These are phyloP conservation scores for Cardamine chenopodiifolia DNA, from an alignment of 345 rosid species.

Conservation along the genomic window DNA sequence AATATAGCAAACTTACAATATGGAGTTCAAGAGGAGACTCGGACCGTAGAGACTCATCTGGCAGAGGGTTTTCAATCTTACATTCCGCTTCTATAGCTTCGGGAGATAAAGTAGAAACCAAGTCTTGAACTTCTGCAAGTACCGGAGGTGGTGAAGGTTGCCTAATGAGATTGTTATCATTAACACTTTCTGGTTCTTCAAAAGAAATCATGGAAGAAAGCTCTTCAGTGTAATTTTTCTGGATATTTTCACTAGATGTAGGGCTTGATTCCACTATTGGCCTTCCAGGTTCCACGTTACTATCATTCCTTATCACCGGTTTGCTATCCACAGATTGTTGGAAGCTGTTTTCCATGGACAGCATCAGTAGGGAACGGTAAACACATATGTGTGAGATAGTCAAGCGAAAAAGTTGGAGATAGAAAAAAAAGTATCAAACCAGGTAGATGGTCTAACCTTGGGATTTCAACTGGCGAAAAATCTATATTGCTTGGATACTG, in stretches of 20 bases:
- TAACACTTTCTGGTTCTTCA: slow-evolving; percentile 63
- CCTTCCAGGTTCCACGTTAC: slow-evolving; percentile 50
- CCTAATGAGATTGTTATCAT: slow-evolving; percentile 53
- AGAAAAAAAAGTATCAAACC: neutral
- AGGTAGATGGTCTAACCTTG: slow-evolving; percentile 59
- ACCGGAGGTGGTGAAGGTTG: slow-evolving; percentile 97
- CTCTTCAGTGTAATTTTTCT: slow-evolving; percentile 53
- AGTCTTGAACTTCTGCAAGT: slow-evolving; percentile 89
- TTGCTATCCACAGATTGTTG: slow-evolving; percentile 48
- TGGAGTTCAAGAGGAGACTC: slow-evolving; percentile 89
- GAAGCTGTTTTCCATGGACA: slow-evolving; percentile 50
- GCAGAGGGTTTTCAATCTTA: slow-evolving; percentile 55
- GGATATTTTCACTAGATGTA: slow-evolving; percentile 38
- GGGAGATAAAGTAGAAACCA: slow-evolving; percentile 56
- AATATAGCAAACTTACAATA: slow-evolving; percentile 61
- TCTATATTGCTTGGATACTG: slow-evolving; percentile 81
- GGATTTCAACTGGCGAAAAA: slow-evolving; percentile 74
- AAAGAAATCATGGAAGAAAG: slow-evolving; percentile 84
- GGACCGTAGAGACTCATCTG: slow-evolving; percentile 54
- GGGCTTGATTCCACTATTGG: slow-evolving; percentile 46
- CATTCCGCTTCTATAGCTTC: slow-evolving; percentile 53
- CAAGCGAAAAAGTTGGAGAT: neutral
- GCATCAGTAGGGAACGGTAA: neutral
- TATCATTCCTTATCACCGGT: slow-evolving; percentile 44
- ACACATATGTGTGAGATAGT: slow-evolving; percentile 1